Evolutionary conservation across 2,329 filamentous ascomycete species (phyloP), one percentile per base, ranked within the genome.

Genomic region (Cytospora chrysosperma): DNA sequence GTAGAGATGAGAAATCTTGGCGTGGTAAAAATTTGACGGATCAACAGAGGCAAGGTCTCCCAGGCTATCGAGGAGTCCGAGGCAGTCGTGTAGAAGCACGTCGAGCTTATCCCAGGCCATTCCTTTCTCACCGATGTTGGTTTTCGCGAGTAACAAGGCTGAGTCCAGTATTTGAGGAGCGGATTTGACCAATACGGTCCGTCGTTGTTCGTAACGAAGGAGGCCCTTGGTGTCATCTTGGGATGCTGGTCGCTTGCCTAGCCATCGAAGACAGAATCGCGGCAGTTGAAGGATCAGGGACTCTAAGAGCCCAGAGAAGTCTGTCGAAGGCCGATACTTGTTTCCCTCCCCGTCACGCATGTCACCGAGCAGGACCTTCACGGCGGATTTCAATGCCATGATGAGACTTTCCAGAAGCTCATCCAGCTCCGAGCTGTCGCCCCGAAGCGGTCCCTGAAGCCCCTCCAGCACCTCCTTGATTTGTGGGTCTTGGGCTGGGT

Each of bases 1-100:
- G 71, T 91, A 91, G 3, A 90, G 79, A 68, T 89, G 88, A 0
- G 89, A 92, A 28, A 92, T 83, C 69, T 88, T 90, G 66, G 89
- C 82, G 62, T 85, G 79, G 67, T 87, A 85, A 2, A 77, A 78
- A n/a, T 72, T 69, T 24, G 74, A 67, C 9, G 74, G 68, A 28
- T 75, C 75, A 21, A 68, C 57, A 8, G 70, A 63, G 57, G 69
- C 71, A n/a, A 70, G 63, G 59, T 82, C 76, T 6, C 80, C 79
- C 52, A 87, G 76, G 57, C 80, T 77, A 37, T 85, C 82, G 12
- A 88, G 73, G 17, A 89, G 75, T 8, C 75, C 74, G 9, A 82
- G 70, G 64, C 82, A 85, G 64, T 88, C 85, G 67, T 83, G 81
- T 9, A 89, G 76, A 5, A 83, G 77, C 1, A 83, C 77, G 66